phyloP scores from a whole-genome alignment of 148 eudicot genomes.

The Fagopyrum homotropicum region DNA sequence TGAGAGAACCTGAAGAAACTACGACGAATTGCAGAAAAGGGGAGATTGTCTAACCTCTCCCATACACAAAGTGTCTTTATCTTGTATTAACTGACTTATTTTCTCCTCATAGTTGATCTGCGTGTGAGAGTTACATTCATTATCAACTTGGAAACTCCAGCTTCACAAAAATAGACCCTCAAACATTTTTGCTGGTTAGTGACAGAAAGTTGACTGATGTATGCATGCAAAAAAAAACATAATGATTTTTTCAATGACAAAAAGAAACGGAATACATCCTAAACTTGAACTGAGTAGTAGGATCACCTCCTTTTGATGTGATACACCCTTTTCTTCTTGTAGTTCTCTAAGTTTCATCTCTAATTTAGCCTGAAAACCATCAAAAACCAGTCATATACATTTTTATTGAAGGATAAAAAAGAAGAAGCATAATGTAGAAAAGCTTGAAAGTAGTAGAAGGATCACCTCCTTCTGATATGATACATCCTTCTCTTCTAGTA shows the following conservation, averaged over 20 bases:
- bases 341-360: constrained; percentile 39
- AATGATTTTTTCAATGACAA: neutral
- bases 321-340: constrained; percentile 45
- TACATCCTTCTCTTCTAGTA: no score
- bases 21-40: neutral
- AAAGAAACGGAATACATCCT: neutral
- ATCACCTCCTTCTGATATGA: no score
- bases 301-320: constrained; percentile 69
- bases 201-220: neutral
- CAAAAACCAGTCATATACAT: neutral
- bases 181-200: neutral
- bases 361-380: constrained; percentile 41
- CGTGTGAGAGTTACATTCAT: constrained; percentile 13
- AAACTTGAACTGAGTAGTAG: neutral
- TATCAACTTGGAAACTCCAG: neutral
- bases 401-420: neutral
- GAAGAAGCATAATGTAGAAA: neutral
- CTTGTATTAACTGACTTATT: constrained; percentile 42
- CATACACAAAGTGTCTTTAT: constrained; percentile 31
- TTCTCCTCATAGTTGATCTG: constrained; percentile 50
- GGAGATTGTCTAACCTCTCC: constrained; percentile 32
- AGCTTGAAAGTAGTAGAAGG: no score
- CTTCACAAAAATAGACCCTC: neutral
- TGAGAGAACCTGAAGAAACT: neutral
- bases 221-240: neutral